These are phyloP conservation scores for Dentipellis sp. DNA, from an alignment of 768 basidiomycete genomes.

Conservation along the genomic window DNA sequence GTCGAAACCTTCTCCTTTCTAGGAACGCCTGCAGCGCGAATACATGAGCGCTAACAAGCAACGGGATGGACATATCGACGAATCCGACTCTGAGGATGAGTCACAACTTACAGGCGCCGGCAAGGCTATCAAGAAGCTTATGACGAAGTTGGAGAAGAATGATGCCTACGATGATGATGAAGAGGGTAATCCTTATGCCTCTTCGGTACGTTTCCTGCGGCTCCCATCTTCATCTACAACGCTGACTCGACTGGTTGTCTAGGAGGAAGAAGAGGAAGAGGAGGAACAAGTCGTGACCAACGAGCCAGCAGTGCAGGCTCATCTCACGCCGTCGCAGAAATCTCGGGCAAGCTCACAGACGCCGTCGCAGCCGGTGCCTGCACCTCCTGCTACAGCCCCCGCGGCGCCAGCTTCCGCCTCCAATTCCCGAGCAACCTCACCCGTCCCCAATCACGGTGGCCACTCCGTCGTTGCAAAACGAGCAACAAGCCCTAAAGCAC, in stretches of 20 bases:
- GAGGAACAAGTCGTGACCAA: conserved; percentile 44
- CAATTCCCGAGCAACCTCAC: conserved; percentile 53
- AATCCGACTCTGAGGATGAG: conserved; percentile 63
- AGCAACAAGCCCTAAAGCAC: conserved; percentile 72
- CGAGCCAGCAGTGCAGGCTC: conserved; percentile 36
- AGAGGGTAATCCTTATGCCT: conserved; percentile 76
- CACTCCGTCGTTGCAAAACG: conserved; percentile 77
- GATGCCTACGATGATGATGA: conserved; percentile 69
- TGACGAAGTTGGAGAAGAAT: conserved; percentile 78
- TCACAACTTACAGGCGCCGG: conserved; percentile 55
- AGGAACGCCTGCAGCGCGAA: conserved; percentile 82
- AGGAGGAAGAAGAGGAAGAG: conserved; percentile 71
- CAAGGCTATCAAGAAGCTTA: conserved; percentile 78
- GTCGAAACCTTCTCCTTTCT: conserved; percentile 7
- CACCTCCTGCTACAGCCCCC: conserved; percentile 12
- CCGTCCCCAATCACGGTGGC: conserved; percentile 52
- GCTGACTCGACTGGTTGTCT: not conserved
- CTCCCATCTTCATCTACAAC: conserved; percentile 3
- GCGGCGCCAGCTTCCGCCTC: conserved; percentile 22
- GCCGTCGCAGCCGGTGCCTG: conserved; percentile 24
- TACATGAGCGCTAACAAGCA: conserved; percentile 72
- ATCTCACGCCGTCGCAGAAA: conserved; percentile 36
- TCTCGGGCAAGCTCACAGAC: conserved; percentile 10
- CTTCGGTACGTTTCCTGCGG: conserved; percentile 36
- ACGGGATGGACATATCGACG: conserved; percentile 60